Evolutionary conservation across 768 basidiomycete genomes (phyloP), one percentile per base, ranked within the genome.

Genomic region (Daedaleopsis sinensis): DNA sequence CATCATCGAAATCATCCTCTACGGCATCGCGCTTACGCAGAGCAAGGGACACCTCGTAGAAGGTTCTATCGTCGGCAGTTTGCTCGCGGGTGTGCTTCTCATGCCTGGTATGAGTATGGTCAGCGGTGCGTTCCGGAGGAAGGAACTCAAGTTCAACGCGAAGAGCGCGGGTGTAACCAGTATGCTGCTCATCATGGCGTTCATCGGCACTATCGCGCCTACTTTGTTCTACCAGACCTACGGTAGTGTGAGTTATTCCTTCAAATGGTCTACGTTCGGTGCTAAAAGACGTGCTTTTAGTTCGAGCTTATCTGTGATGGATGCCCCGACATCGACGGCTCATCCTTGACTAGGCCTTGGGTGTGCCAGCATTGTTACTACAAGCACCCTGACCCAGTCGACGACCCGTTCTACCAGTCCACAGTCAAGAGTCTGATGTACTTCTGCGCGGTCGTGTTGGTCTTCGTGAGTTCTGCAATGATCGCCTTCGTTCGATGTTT

Each of bases 141-240:
- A 99, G 77, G 97, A 99, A 74, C 94, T 96, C 72, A 93, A 88
- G 67, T 99, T 99, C 80, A 99, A 99, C 70, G 97, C 97, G n/a
- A 98, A 94, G 79, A 94, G 92, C 69, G 97, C 97, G 7, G 93
- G 97, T 39, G 97, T 99, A 16, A 99, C 97, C 0, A 97, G 95
- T 72, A 97, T 97, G 80, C 96, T 99, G 93, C 75, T 99, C 73
- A 98, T 99, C 77, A 98, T 98, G 96, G 97, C 97, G 13, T 93
- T 99, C 73, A 96, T 99, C 63, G 97, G 97, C 13, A 93, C 93
- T 1, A 79, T 99, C 59, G 87, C 94, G 0, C 97, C 97, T 2
- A 98, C 97, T 0, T 72, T 99, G 71, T 99, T 99, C 74, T 99
- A 99, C 76, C 96, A 98, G 74, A 95, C 90, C 11, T 99, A 96